Evolutionary conservation across 352 stramenopile genomes (phyloP), one percentile per base, ranked within the genome.

Genomic region (Globisporangium nagaii): DNA sequence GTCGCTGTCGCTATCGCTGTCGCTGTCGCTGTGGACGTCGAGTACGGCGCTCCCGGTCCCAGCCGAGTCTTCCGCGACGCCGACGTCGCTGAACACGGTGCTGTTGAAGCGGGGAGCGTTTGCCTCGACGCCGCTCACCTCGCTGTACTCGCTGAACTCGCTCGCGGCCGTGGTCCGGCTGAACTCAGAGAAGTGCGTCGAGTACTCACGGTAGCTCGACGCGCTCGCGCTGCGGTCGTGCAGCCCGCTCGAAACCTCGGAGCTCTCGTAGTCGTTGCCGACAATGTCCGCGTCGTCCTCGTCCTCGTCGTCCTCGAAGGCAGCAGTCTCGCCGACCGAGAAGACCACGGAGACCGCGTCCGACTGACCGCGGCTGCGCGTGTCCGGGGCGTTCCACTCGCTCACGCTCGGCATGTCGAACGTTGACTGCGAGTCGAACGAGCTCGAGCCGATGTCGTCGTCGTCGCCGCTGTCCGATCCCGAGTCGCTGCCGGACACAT

Each of bases 351-450:
- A 50, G 27, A 50, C 12, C 4, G 43, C 43, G n/a, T 37, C 51
- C 30, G 51, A 58, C 31, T 58, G 28, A 1, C 28, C 51, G 0
- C 40, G 39, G 19, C 19, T 64, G 35, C 63, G 69, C 12, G 61
- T 55, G 43, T 63, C 54, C 15, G 37, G 11, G 6, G 42, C 44
- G 13, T 66, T 67, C 68, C 67, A 75, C 17, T 56, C 56, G 25
- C 70, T 72, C 12, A 43, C 60, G 24, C 61, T 39, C 9, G 69
- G 65, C 69, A 77, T 76, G 56, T 77, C 67, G 6, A 67, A 54
- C 8, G 71, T 51, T 41, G 66, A 77, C n/a, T 60, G 42, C 5
- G 53, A 60, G 15, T 53, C 53, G 13, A 60, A 60, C 13, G 53
- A 60, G 32, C 41, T 41, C 40, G 20, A 46, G 42, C 44, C 34